Evolutionary conservation across 192 early-diverging fungal species (phyloP).

Genomic region (Gorgonomyces haynaldii): DNA sequence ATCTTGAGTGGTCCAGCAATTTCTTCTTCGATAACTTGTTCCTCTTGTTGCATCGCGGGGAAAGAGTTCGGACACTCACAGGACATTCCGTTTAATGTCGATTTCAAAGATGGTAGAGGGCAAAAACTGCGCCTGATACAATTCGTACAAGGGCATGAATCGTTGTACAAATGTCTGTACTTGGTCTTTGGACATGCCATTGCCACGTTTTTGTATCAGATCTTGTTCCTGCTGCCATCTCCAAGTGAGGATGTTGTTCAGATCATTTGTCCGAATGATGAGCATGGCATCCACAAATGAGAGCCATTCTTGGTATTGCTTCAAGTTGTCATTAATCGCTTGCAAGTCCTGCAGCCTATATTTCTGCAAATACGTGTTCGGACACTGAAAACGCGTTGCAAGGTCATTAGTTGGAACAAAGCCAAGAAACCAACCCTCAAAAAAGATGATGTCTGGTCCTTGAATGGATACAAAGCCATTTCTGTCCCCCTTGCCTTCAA

Average conservation of each 20-base stretch:
- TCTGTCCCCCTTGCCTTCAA: slow-evolving; percentile 71
- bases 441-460: slow-evolving; percentile 68
- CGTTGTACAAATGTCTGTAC: slow-evolving; percentile 72
- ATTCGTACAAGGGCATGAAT: slow-evolving; percentile 77
- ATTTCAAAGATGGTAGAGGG: background rate
- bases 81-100: background rate
- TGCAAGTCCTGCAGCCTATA: too few relatives aligned
- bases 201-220: slow-evolving; percentile 20
- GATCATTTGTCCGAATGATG: slow-evolving; percentile 47
- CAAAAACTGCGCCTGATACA: slow-evolving; percentile 23
- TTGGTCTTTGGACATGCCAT: slow-evolving; percentile 60
- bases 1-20: slow-evolving; percentile 9
- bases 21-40: slow-evolving; percentile 5
- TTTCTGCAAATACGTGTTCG: too few relatives aligned
- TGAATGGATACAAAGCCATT: slow-evolving; percentile 44
- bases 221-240: slow-evolving; percentile 73
- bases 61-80: background rate
- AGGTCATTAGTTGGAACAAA: too few relatives aligned
- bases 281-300: slow-evolving; percentile 65
- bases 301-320: slow-evolving; percentile 51
- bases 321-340: slow-evolving; percentile 36
- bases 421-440: slow-evolving; percentile 90
- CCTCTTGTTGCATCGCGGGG: background rate
- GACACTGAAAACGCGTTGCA: too few relatives aligned
- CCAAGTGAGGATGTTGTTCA: slow-evolving; percentile 71